phyloP scores from a whole-genome alignment of 1,139 yeast species.

The Yamadazyma jaroonii region DNA sequence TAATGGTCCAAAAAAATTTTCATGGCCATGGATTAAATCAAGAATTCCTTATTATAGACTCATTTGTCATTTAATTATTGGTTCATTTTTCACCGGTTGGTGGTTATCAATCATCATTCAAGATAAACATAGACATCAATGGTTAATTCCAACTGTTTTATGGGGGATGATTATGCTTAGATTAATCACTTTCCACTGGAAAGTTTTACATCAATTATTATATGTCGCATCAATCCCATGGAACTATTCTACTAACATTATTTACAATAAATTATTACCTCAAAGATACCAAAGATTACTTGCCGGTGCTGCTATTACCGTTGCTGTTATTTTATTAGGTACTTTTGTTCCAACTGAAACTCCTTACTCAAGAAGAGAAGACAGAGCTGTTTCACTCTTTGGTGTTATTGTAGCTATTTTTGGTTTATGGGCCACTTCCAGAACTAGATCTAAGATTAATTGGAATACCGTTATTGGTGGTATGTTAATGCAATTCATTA shows the following conservation, averaged over 20 bases:
- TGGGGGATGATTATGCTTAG: conserved; percentile 56
- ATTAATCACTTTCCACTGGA: conserved; percentile 52
- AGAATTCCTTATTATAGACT: conserved; percentile 23
- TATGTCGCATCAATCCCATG: conserved; percentile 32
- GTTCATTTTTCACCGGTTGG: conserved; percentile 61
- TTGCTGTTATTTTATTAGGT: conserved; percentile 51
- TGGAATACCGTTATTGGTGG: conserved; percentile 69
- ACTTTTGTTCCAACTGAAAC: conserved; percentile 56
- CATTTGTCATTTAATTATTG: conserved; percentile 30
- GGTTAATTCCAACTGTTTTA: conserved; percentile 64
- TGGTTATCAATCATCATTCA: conserved; percentile 62
- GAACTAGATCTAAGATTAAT: conserved; percentile 43
- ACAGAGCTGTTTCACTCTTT: conserved; percentile 60
- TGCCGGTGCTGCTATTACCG: conserved; percentile 44
- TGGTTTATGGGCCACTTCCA: conserved; percentile 47
- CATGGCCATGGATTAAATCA: conserved; percentile 15
- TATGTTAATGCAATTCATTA: conserved; percentile 57
- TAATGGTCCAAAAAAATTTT: conserved; percentile 8
- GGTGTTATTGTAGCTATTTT: conserved; percentile 52
- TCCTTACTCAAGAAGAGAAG: conserved; percentile 44
- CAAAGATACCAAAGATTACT: conserved; percentile 37
- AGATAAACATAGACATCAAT: conserved; percentile 47
- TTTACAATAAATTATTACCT: conserved; percentile 37
- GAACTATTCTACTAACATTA: conserved; percentile 36
- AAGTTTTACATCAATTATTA: conserved; percentile 34